Evolutionary conservation across 129 eudicot genomes (phyloP).

Genomic region (Arctium lappa): DNA sequence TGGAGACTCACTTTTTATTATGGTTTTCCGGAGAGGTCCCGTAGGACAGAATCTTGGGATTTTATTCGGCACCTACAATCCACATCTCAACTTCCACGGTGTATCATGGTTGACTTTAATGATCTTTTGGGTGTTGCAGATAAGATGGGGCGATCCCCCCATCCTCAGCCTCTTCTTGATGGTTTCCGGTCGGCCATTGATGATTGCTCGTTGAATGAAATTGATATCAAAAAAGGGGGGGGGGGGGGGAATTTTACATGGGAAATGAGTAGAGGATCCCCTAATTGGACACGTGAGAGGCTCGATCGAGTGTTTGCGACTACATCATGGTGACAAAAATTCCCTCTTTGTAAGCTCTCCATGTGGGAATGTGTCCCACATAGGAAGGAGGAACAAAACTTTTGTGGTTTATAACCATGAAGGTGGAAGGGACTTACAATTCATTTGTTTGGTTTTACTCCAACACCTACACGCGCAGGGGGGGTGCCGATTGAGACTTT

Average conservation of each 20-base stretch:
- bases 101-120: neutral
- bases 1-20: neutral
- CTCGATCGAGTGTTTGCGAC: neutral
- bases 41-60: neutral
- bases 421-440: too few relatives aligned
- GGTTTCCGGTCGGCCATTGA: neutral
- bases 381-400: too few relatives aligned
- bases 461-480: too few relatives aligned
- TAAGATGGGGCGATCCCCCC: neutral
- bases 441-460: too few relatives aligned
- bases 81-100: neutral
- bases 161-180: neutral
- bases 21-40: neutral
- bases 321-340: neutral
- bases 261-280: neutral
- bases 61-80: neutral
- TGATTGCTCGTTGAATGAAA: neutral
- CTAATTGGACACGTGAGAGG: neutral
- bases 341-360: neutral
- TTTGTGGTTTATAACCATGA: too few relatives aligned
- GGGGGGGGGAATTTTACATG: neutral
- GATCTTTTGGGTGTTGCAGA: neutral
- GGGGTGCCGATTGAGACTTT: too few relatives aligned
- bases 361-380: too few relatives aligned
- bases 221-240: neutral